Evolutionary conservation across 768 basidiomycete genomes (phyloP), one percentile per base, ranked within the genome.

Genomic region (Rhodotorula paludigena): DNA sequence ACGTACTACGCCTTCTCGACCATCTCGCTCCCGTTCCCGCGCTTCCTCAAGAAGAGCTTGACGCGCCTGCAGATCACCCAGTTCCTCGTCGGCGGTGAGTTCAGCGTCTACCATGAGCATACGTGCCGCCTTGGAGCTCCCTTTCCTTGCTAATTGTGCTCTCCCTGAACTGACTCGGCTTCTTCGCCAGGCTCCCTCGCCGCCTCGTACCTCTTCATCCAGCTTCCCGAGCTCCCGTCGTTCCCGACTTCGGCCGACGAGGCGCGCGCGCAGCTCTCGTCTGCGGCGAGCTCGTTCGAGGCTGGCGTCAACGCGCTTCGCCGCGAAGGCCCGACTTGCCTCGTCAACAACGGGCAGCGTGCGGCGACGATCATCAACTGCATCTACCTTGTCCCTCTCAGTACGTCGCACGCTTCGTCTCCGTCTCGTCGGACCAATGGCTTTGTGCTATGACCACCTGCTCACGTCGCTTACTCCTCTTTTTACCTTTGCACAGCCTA

Each of bases 41-140:
- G 58, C n/a, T 52, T 74, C 63, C 54, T 77, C 64, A 77, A 77
- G 64, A 61, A 64, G 52, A 49, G 21, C 36, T 51, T 72, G 47
- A 72, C 71, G 12, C 35, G 61, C 23, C 36, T 75, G 32, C 76
- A 76, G 39, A 75, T 76, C 63, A 72, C 71, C 21, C 74, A 74
- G 53, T 73, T 75, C 68, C 60, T 63, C 36, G 35, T 66, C 45
- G 63, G 59, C 36, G 38, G n/a, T n/a, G n/a, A n/a, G n/a, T n/a
- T n/a, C n/a, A n/a, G n/a, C n/a, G n/a, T n/a, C n/a, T n/a, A n/a
- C n/a, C n/a, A n/a, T n/a, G n/a, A n/a, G n/a, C n/a, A n/a, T n/a
- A n/a, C n/a, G n/a, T n/a, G n/a, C n/a, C n/a, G n/a, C n/a, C n/a
- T n/a, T n/a, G n/a, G n/a, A n/a, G n/a, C n/a, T n/a, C n/a, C n/a